Conservation (phyloP, 352 stramenopile genomes). For the Vaucheria bursata region DNA sequence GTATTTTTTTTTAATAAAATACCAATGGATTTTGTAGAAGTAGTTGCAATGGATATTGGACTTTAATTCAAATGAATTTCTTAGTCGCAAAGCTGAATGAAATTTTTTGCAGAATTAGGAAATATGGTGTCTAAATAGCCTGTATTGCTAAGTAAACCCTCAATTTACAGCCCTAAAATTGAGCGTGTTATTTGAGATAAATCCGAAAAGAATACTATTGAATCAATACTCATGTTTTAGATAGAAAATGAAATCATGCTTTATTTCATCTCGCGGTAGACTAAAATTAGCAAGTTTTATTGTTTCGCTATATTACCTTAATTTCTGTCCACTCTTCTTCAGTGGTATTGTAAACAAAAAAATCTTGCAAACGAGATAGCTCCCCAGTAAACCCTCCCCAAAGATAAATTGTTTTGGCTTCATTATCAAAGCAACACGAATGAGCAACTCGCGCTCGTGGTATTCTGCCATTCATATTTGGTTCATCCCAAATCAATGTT, state of each 20-base stretch:
- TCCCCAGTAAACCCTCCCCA: conserved; percentile 41
- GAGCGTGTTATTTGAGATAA: too few species aligned
- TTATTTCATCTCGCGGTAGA: background rate
- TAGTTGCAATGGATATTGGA: too few species aligned
- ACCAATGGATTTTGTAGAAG: too few species aligned
- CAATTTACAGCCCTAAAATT: too few species aligned
- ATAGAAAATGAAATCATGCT: background rate
- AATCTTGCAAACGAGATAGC: conserved; percentile 39
- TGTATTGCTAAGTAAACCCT: too few species aligned
- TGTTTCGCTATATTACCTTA: background rate
- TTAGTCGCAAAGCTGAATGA: too few species aligned
- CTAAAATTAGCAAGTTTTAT: too few species aligned
- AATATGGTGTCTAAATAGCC: too few species aligned
- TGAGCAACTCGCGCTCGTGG: conserved; percentile 42
- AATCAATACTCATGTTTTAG: background rate
- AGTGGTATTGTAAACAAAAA: conserved; percentile 38
- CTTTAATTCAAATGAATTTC: too few species aligned
- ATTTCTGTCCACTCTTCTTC: conserved; percentile 19
- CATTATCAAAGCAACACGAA: conserved; percentile 43
- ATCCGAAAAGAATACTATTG: background rate
- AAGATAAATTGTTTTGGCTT: conserved; percentile 29
- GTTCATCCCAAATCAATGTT: conserved; percentile 38
- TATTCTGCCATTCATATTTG: conserved; percentile 13
- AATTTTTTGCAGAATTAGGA: too few species aligned
- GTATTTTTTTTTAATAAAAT: too few species aligned